Percentiles rank a stretch among this genome's conserved stretches.
Conservation (phyloP, 75 land plant species). For the Cryptomeria japonica region DNA sequence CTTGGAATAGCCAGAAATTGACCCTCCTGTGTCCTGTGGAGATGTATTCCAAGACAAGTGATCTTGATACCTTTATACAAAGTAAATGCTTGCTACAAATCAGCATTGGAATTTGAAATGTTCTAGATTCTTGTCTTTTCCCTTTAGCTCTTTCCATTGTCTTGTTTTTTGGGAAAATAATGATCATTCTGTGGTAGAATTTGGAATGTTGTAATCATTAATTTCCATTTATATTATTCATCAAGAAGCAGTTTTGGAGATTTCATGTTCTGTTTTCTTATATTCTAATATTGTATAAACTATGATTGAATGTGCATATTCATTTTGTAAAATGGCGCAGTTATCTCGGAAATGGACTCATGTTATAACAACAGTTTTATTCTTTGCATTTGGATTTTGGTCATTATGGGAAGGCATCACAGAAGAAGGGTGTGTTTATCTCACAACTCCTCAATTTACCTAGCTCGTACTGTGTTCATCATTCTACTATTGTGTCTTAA, state of each 20-base stretch:
- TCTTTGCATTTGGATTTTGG: slow-evolving; percentile 89
- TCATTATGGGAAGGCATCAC: slow-evolving; percentile 86
- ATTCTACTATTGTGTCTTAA: background rate
- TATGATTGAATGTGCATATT: background rate
- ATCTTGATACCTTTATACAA: too few species aligned
- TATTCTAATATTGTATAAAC: background rate
- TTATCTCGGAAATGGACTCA: slow-evolving; percentile 86
- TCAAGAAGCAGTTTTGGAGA: background rate
- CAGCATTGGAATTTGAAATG: too few species aligned
- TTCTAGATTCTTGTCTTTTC: background rate
- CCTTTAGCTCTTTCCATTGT: background rate
- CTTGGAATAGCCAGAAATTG: too few species aligned
- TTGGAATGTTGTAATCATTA: background rate
- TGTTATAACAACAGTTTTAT: slow-evolving; percentile 78
- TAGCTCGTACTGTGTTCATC: background rate
- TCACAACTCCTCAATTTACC: background rate
- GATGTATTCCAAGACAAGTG: too few species aligned
- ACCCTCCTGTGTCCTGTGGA: too few species aligned
- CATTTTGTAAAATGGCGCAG: slow-evolving; percentile 31
- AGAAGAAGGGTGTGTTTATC: slow-evolving; percentile 53
- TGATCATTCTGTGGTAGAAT: background rate
- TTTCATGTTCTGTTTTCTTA: background rate
- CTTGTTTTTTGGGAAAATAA: background rate
- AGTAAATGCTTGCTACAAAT: too few species aligned
- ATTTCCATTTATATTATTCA: background rate